Evolutionary conservation across 2,329 filamentous ascomycete species (phyloP), one percentile per base, ranked within the genome.

Genomic region (Nigrospora osmanthi): DNA sequence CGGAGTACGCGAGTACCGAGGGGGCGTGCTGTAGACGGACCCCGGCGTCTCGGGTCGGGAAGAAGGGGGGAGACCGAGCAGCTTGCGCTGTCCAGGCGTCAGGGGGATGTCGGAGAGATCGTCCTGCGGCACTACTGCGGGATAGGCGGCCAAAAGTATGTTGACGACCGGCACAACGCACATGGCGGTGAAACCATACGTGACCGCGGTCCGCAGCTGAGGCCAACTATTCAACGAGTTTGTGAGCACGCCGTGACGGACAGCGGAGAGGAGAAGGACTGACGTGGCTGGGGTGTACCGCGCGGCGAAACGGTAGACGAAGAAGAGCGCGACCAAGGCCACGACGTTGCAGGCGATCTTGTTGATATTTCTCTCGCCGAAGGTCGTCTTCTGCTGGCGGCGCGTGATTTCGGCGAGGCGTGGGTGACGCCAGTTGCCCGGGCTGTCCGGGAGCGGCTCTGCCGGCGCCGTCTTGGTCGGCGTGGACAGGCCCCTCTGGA

Each of bases 391-490:
- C 62, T 87, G 83, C 60, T 89, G 87, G 42, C 93, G 82, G 50
- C 78, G 78, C 14, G 86, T 81, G 60, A 98, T 94, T 66, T 97
- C 91, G 57, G 89, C 78, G 52, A 96, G 76, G 51, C 85, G 82
- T 32, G 93, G 93, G 63, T 98, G 93, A 58, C 83, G 80, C 91
- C 93, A 98, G 60, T 83, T 88, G 45, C 91, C 90, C 7, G 87
- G 78, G 55, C 76, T 80, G 43, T 80, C 77, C 28, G 65, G 59
- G 36, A 54, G 52, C 17, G 57, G 52, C 23, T 28, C 23, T 14
- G 58, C 50, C 1, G 64, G 51, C 7, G 56, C 45, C 15, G 62
- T 46, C 37, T 65, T 61, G 40, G 49, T 57, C 31, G 67, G 61
- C 28, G 63, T 68, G 31, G 59, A 61, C 59, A 74, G 49, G 52